Conservation (phyloP, 2,329 filamentous ascomycete genomes). For the Chrysosporium keratinophilum region DNA sequence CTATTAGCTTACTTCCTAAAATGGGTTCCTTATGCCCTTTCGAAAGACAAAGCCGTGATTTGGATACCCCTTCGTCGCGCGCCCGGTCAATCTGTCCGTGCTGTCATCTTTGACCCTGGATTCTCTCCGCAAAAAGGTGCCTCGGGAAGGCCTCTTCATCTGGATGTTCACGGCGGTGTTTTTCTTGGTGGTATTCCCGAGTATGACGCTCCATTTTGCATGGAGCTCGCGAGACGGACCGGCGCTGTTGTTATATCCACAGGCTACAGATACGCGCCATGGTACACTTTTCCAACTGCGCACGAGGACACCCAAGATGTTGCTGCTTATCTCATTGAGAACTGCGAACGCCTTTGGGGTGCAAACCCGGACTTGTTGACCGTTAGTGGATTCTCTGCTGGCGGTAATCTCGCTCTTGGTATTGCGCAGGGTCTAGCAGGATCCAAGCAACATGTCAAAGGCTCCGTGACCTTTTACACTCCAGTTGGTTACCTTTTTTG, state of each 20-base stretch:
- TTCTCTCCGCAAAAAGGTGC: neutral
- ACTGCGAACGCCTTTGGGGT: slow-evolving; percentile 30
- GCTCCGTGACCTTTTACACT: slow-evolving; percentile 34
- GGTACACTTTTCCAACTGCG: slow-evolving; percentile 33
- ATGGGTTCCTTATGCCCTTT: slow-evolving; percentile 30
- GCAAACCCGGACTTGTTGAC: slow-evolving; percentile 36
- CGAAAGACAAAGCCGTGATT: slow-evolving; percentile 27
- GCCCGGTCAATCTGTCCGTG: slow-evolving; percentile 22
- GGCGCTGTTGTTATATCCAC: slow-evolving; percentile 34
- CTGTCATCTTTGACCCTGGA: slow-evolving; percentile 29
- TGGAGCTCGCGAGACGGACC: slow-evolving; percentile 21
- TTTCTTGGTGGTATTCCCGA: slow-evolving; percentile 40
- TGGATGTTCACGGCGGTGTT: slow-evolving; percentile 38
- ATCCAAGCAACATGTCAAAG: slow-evolving; percentile 27
- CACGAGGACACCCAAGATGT: slow-evolving; percentile 38
- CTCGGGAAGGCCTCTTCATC: slow-evolving; percentile 32
- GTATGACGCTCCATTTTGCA: slow-evolving; percentile 19
- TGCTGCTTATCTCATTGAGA: slow-evolving; percentile 32
- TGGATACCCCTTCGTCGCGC: slow-evolving; percentile 25
- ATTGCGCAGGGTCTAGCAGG: slow-evolving; percentile 21
- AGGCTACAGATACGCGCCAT: slow-evolving; percentile 36
- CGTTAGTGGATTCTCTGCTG: slow-evolving; percentile 37
- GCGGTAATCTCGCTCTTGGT: slow-evolving; percentile 37
- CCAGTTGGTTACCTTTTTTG: slow-evolving; percentile 16
- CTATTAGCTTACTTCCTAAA: slow-evolving; percentile 33